These are phyloP conservation scores for Pichia cabralensis DNA, from an alignment of 805 yeast species.

Conservation along the genomic window DNA sequence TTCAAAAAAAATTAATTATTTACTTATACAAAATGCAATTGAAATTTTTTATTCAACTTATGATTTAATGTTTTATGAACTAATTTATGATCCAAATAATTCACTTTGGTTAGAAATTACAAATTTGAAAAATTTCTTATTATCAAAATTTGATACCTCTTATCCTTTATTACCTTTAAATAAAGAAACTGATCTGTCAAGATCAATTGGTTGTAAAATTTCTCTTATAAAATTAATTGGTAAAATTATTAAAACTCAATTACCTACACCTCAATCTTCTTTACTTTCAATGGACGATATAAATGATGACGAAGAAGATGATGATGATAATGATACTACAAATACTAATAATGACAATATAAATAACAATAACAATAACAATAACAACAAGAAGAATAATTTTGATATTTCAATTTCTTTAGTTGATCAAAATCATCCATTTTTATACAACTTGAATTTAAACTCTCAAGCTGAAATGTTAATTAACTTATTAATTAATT, in stretches of 20 bases:
- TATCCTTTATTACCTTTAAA: slow-evolving; percentile 44
- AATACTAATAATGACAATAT: too few relatives aligned
- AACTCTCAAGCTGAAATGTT: slow-evolving; percentile 65
- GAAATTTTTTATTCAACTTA: slow-evolving; percentile 32
- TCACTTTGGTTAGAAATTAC: slow-evolving; percentile 45
- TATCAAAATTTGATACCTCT: slow-evolving; percentile 49
- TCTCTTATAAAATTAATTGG: slow-evolving; percentile 66
- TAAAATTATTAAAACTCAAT: slow-evolving; percentile 45
- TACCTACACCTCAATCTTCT: slow-evolving; percentile 32
- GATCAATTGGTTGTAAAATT: slow-evolving; percentile 51
- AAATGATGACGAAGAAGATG: too few relatives aligned
- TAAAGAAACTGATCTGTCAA: slow-evolving; percentile 38
- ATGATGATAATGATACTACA: slow-evolving; percentile 1
- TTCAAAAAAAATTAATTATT: slow-evolving; percentile 12
- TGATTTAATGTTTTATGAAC: slow-evolving; percentile 34
- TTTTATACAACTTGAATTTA: slow-evolving; percentile 39
- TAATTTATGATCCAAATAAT: slow-evolving; percentile 38
- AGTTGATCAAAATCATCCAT: slow-evolving; percentile 52
- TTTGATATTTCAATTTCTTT: slow-evolving; percentile 35
- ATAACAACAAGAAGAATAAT: too few relatives aligned
- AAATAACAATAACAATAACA: too few relatives aligned
- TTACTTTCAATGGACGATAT: background rate
- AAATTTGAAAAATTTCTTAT: slow-evolving; percentile 46
- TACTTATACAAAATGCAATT: slow-evolving; percentile 20
- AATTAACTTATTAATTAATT: slow-evolving; percentile 53